Evolutionary conservation across 306 rosid genomes (phyloP), one percentile per base, ranked within the genome.

Genomic region (Gastrolobium bilobum): DNA sequence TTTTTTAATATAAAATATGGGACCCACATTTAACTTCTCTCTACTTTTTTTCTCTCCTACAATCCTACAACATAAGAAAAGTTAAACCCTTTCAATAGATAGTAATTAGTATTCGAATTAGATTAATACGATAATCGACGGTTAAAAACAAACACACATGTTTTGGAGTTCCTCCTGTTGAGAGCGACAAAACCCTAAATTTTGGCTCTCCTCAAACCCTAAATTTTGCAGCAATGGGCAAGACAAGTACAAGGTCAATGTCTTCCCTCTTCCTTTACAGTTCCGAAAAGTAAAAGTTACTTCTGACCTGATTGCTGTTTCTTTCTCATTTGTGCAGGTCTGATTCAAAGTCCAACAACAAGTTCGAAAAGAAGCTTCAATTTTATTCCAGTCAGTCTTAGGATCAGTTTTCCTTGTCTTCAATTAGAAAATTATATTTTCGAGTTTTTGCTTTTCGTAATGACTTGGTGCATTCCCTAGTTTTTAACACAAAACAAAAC

Each of bases 331-430:
- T n/a, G 14, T 61, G 78, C 84, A 87, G 91, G 50, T 20, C 62
- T 0, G 82, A 57, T 54, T 82, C 84, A 13, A 88, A 80, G 47
- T 62, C 87, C 35, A 33, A 77, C 33, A 58, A 34, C 69, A 87
- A 83, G 56, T 77, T 77, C 6, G 82, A 85, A 7, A 85, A 80
- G 54, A 85, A 88, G 80, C 67, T 78, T n/a, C 72, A 80, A n/a
- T 88, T 88, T 69, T 88, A 88, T 63, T 38, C 87, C 61, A 82
- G 91, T 88, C 80, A 64, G 84, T 82, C 47, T 6, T 2, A 0
- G 13, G 14, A 29, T 52, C 59, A 13, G 7, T 20, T 70, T 59
- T n/a, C 13, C 5, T 31, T 58, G 2, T 33, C 56, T 53, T 3
- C 6, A 8, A 66, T 6, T 65, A 38, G n/a, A 4, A 52, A 5